Evolutionary conservation across 139 green algal genomes (phyloP).

Genomic region (Coelastrella sp.): DNA sequence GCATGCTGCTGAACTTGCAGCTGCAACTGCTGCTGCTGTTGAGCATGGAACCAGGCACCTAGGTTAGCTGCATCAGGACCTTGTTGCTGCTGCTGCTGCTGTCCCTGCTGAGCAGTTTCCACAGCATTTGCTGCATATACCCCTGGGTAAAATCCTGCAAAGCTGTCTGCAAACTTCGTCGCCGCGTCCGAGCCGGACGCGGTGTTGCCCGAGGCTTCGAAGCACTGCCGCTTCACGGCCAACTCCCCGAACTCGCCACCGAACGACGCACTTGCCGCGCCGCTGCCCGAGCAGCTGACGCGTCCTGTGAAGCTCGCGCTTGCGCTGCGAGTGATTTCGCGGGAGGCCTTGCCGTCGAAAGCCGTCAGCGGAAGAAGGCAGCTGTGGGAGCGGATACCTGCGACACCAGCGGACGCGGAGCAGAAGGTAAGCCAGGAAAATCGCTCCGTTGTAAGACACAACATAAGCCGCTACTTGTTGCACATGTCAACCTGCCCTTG

Average conservation of each 20-base stretch:
- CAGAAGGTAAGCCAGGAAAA: too few relatives aligned
- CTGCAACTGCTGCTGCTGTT: constrained; percentile 40
- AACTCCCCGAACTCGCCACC: neutral
- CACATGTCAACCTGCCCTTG: too few relatives aligned
- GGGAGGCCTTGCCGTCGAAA: neutral
- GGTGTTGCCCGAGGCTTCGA: neutral
- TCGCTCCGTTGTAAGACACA: too few relatives aligned
- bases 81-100: constrained; percentile 13
- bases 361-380: neutral
- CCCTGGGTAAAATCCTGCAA: neutral
- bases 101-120: neutral
- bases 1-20: constrained; percentile 25
- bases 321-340: neutral
- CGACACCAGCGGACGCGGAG: neutral
- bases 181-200: neutral
- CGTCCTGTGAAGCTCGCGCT: neutral
- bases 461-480: too few relatives aligned
- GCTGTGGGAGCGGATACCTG: neutral
- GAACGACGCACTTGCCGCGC: neutral
- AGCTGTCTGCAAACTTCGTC: neutral
- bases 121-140: neutral
- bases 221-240: constrained; percentile 9
- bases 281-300: constrained; percentile 19
- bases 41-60: constrained; percentile 27
- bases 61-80: neutral